A percentile compares a stretch with the other conserved stretches of the same genome.
Evolutionary conservation across 2,329 filamentous ascomycete species (phyloP).

Genomic region (Penicillium sp.): DNA sequence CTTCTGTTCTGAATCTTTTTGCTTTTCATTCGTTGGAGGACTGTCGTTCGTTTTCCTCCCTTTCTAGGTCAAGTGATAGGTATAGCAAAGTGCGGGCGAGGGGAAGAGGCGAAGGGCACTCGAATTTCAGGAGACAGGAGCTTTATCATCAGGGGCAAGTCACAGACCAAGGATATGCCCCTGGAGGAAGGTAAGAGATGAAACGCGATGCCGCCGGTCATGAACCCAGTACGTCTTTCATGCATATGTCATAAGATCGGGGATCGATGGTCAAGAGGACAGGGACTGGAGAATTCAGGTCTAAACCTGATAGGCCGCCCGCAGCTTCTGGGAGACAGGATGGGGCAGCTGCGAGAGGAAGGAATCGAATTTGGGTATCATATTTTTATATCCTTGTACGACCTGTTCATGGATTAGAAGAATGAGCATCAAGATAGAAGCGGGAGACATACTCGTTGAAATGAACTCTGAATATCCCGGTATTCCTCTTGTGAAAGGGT

Average conservation of each 20-base stretch:
- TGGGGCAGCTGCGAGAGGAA: slow-evolving; percentile 41
- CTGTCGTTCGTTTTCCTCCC: too few relatives aligned
- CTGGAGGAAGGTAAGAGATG: not conserved
- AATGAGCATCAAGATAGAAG: not conserved
- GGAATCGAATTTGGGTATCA: slow-evolving; percentile 46
- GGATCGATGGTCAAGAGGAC: slow-evolving; percentile 1
- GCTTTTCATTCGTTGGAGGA: too few relatives aligned
- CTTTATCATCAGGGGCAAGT: too few relatives aligned
- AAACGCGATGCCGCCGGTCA: slow-evolving; percentile 2
- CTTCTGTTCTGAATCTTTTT: too few relatives aligned
- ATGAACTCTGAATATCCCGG: slow-evolving; percentile 60
- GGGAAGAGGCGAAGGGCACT: too few relatives aligned
- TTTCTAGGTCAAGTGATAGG: too few relatives aligned
- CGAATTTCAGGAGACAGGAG: too few relatives aligned
- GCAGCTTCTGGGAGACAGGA: slow-evolving; percentile 39
- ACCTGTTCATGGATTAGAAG: slow-evolving; percentile 25
- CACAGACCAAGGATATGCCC: not conserved
- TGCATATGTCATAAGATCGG: not conserved
- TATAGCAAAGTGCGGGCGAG: too few relatives aligned
- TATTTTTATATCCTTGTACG: slow-evolving; percentile 44
- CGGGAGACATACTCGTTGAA: slow-evolving; percentile 62
- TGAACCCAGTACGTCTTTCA: slow-evolving; percentile 1
- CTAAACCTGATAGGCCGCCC: slow-evolving; percentile 41
- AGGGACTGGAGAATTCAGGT: not conserved
- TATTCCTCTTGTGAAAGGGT: slow-evolving; percentile 57